These are phyloP conservation scores for Brasenia schreberi DNA, from an alignment of 164 flowering plant genomes.

Conservation along the genomic window DNA sequence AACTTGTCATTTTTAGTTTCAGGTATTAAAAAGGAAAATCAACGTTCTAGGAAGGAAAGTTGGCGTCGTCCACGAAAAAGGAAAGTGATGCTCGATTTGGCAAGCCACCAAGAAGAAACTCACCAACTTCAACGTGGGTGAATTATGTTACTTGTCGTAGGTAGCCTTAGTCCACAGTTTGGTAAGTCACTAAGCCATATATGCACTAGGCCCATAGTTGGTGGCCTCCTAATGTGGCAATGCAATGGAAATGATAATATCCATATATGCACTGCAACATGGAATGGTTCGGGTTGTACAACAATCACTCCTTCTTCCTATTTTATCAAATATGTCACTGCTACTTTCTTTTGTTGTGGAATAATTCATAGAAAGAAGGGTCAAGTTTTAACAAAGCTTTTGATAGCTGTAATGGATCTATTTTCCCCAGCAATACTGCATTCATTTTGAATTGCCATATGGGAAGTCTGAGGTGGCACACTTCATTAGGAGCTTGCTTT, in stretches of 20 bases:
- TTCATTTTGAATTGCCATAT: conserved; percentile 43
- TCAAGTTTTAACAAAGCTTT: conserved; percentile 48
- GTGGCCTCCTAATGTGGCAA: conserved; percentile 65
- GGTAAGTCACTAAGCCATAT: too few relatives aligned
- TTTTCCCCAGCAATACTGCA: conserved; percentile 58
- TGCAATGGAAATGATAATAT: conserved; percentile 59
- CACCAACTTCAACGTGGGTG: too few relatives aligned
- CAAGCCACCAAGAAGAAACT: too few relatives aligned
- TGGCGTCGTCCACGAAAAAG: too few relatives aligned
- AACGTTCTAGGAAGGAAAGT: too few relatives aligned
- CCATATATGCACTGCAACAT: conserved; percentile 40
- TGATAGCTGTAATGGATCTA: conserved; percentile 69
- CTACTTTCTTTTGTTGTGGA: conserved; percentile 62
- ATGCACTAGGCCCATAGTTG: too few relatives aligned
- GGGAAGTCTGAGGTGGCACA: conserved; percentile 62
- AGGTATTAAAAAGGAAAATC: too few relatives aligned
- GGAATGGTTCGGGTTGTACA: conserved; percentile 65
- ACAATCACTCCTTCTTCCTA: conserved; percentile 50
- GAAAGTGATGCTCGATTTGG: too few relatives aligned
- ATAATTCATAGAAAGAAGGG: conserved; percentile 30
- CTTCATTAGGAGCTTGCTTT: too few relatives aligned
- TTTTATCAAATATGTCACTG: conserved; percentile 57
- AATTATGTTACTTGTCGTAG: too few relatives aligned
- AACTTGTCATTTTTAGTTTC: too few relatives aligned
- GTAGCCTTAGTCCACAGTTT: too few relatives aligned